Percentiles rank a stretch among this genome's conserved stretches.
These are phyloP conservation scores for Ustilago lituana DNA, from an alignment of 1,284 basidiomycete species.

Conservation along the genomic window DNA sequence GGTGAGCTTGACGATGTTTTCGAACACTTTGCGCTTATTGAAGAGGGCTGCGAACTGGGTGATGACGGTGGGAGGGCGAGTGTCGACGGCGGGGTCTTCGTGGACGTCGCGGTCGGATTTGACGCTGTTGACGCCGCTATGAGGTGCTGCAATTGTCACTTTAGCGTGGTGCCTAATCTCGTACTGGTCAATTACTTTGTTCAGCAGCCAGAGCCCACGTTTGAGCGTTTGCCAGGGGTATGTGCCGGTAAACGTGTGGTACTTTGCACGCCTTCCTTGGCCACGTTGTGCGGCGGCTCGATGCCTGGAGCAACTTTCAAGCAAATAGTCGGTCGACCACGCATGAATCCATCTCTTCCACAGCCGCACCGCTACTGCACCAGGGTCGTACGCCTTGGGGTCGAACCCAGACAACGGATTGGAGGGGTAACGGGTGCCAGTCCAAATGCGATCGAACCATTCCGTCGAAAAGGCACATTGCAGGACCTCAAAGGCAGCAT, in stretches of 20 bases:
- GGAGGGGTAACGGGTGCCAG: background rate
- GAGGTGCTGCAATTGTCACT: background rate
- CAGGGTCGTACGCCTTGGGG: conserved; percentile 2
- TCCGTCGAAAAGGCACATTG: conserved; percentile 1
- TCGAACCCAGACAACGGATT: background rate
- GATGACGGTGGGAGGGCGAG: background rate
- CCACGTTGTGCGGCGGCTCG: background rate
- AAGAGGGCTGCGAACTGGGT: background rate
- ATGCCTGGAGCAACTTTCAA: conserved; percentile 3
- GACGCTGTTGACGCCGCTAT: no score
- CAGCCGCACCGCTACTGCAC: conserved; percentile 8
- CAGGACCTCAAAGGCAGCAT: conserved; percentile 22
- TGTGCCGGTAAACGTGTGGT: conserved; percentile 10
- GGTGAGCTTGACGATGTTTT: conserved; percentile 12
- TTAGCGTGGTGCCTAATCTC: background rate
- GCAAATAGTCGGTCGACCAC: conserved; percentile 17
- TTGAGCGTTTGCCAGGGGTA: conserved; percentile 40
- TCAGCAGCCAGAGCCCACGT: conserved; percentile 14
- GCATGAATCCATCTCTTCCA: conserved; percentile 41
- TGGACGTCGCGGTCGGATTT: no score
- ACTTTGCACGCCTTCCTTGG: background rate
- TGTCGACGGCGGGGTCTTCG: no score
- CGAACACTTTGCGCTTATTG: conserved; percentile 2
- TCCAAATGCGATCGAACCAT: conserved; percentile 23
- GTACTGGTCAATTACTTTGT: conserved; percentile 16